These are phyloP conservation scores for Pinus albicaulis DNA, from an alignment of 75 land plant species.

Conservation along the genomic window DNA sequence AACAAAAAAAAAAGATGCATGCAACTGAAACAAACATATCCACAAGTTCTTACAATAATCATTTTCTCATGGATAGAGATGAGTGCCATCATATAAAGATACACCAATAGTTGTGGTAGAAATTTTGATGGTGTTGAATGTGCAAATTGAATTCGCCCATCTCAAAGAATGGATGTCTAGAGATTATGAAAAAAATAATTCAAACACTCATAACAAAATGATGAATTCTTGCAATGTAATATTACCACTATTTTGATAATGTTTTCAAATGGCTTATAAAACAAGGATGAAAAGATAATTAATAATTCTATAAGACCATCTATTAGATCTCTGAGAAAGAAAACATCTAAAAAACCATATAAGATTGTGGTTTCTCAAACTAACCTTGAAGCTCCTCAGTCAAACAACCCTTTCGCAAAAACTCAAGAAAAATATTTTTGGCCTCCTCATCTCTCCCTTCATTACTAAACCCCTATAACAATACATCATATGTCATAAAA, in stretches of 20 bases:
- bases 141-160: constrained; percentile 57
- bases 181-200: constrained; percentile 51
- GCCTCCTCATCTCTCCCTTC: constrained; percentile 12
- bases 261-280: constrained; percentile 39
- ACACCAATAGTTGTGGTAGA: constrained; percentile 45
- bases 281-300: constrained; percentile 1
- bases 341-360: neutral
- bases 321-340: neutral
- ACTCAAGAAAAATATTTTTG: neutral
- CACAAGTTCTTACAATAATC: too few relatives aligned
- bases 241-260: constrained; percentile 15
- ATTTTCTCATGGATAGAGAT: neutral
- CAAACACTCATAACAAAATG: constrained; percentile 38
- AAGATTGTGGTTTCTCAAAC: neutral
- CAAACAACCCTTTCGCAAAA: neutral
- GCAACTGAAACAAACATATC: neutral
- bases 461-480: constrained; percentile 21
- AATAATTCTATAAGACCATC: neutral
- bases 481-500: constrained; percentile 16
- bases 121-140: constrained; percentile 55
- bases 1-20: neutral
- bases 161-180: constrained; percentile 70
- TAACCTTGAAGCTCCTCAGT: constrained; percentile 49
- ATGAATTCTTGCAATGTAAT: constrained; percentile 55
- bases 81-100: constrained; percentile 33